Base-by-base conservation (phyloP, 352 stramenopile genomes). In the Elongisporangium undulatum region DNA sequence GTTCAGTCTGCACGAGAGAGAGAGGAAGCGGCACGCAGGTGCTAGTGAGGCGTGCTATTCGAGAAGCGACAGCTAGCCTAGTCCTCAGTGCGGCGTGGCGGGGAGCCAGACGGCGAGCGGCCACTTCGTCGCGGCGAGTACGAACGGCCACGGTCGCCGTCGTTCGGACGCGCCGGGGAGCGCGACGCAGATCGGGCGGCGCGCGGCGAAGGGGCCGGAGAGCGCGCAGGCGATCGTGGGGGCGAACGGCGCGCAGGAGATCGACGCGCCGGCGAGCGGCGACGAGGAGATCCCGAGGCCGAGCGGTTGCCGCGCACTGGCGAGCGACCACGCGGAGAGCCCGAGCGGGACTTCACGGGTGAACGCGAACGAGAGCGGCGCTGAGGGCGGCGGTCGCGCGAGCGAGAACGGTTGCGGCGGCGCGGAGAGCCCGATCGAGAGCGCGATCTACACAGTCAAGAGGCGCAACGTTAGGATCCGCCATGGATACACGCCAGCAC, bases 61-160 rank as follows among this genome's bases (percentile, higher is more conserved):
- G 51, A 54, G 41, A 53, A n/a, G 53, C 12, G 23, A 34, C 19
- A 15, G 9, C 17, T n/a, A 48, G 48, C 53, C 49, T 79, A 82
- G 58, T 88, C 75, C 16, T 68, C 66, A 53, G 61, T 68, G 24
- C 61, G 66, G 51, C 66, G 70, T 49, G 66, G 72, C 8, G 81
- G 78, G 10, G 76, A 87, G 23, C 73, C 74, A 22, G 74, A 87
- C 9, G 82, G 81, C 59, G 79, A 91, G n/a, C 74, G 77, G 45
- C 69, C 64, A 45, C 83, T 69, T 64, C 76, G 66, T 63, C 71
- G 71, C 15, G 69, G 64, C 20, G 81, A 90, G 62, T 57, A 74
- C 59, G 80, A 88, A 29, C 77, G 74, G 29, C 66, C 70, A 21
- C 74, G 76, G 10, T 24, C 19, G 29, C 59, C 59, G 26, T 66